phyloP scores from a whole-genome alignment of 495 filamentous ascomycete genomes.

The Aspergillus carlsbadensis region DNA sequence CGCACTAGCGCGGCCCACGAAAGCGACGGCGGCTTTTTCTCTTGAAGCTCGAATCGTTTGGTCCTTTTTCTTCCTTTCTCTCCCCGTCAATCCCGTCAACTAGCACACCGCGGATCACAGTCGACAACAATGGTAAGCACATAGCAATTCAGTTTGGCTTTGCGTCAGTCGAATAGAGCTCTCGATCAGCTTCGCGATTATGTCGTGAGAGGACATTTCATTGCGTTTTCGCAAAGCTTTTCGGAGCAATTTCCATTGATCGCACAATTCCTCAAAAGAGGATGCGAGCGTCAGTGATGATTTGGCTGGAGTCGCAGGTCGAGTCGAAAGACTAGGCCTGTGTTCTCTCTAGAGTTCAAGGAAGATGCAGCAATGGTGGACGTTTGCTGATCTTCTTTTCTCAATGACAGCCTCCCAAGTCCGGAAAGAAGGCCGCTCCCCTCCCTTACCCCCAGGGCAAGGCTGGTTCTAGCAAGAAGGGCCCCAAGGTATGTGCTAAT shows the following conservation, averaged over 20 bases:
- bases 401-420: constrained; percentile 99
- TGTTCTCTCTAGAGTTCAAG: constrained; percentile 89
- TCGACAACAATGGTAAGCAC: constrained; percentile 55
- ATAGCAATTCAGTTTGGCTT: constrained; percentile 27
- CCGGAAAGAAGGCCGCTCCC: constrained; percentile 92
- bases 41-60: constrained; percentile 24
- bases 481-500: constrained; percentile 74
- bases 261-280: constrained; percentile 29
- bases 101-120: constrained; percentile 43
- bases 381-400: constrained; percentile 96
- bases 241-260: constrained; percentile 45
- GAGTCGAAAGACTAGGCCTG: constrained; percentile 49
- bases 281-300: constrained; percentile 62
- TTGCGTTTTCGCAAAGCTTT: constrained; percentile 32
- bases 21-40: constrained; percentile 22
- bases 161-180: constrained; percentile 20
- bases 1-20: constrained; percentile 41
- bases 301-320: constrained; percentile 76
- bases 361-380: constrained; percentile 77
- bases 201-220: constrained; percentile 34
- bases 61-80: constrained; percentile 24
- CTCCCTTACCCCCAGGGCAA: constrained; percentile 94
- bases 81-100: constrained; percentile 42
- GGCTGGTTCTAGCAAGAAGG: constrained; percentile 89
- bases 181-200: constrained; percentile 38